Base-by-base conservation (phyloP, 2,329 filamentous ascomycete genomes). In the Drechslera avenae region DNA sequence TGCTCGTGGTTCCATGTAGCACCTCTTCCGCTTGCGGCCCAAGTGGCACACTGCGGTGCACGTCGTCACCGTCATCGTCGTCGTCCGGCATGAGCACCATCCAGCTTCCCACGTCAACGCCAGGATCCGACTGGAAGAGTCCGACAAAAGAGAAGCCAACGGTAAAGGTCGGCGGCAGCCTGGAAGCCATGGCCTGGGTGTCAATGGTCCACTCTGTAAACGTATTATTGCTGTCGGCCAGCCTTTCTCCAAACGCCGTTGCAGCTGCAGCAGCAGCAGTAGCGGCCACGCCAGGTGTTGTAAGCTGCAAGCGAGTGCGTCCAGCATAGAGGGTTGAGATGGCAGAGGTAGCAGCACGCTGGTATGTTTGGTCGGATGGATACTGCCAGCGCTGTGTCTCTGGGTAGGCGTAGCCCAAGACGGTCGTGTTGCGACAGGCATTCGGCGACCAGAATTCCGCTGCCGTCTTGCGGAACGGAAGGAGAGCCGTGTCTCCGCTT, bases 401-500 rank as follows among this genome's bases (percentile, higher is more conserved):
- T 0, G 68, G 64, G 23, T 73, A 74, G 2, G 62, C 62, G 43
- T 73, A 74, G 1, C 71, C 69, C 7, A 74, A 51, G 0, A 57
- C 39, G 0, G 52, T 46, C 16, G 66, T 69, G 17, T 65, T 46
- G 35, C 62, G 59, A 16, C 60, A 59, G 4, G 64, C 58, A 13
- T 66, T 64, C 1, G 64, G 62, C 3, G 59, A 72, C 64, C 68
- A 72, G 54, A 73, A 74, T 8, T 39, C 42, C 13, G 50, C 52
- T 0, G 54, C 32, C 0, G 50, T 43, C 10, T 60, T 62, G 36
- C 63, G 63, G 48, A 74, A 74, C 1, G 72, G 72, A 43, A 74
- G 17, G 80, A 86, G 46, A 1, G 44, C 42, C 1, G 62, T 68
- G 31, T 77, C 74, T 0, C 78, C 75, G 54, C 83, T 78, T 54